phyloP scores from a whole-genome alignment of 805 yeast species.

The Wickerhamomyces subpelliculosus region DNA sequence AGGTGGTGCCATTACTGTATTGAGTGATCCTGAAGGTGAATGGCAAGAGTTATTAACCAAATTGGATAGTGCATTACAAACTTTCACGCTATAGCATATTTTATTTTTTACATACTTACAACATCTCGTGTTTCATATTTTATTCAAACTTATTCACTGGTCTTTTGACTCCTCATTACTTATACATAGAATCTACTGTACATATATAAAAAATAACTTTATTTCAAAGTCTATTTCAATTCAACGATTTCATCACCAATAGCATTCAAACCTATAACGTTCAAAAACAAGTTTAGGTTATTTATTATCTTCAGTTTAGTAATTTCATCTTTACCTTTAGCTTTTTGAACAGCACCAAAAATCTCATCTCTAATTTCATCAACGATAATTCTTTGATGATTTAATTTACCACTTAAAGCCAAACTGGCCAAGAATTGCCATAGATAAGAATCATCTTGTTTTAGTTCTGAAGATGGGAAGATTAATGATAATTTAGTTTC shows the following conservation, averaged over 20 bases:
- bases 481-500: constrained; percentile 71
- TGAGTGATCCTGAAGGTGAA: constrained; percentile 78
- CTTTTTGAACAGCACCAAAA: constrained; percentile 77
- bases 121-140: too few species aligned
- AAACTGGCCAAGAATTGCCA: constrained; percentile 97
- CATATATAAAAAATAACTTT: not conserved
- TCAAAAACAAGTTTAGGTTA: constrained; percentile 85
- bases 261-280: constrained; percentile 94
- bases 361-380: constrained; percentile 93
- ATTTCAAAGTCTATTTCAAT: constrained; percentile 31
- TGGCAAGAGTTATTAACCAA: constrained; percentile 89
- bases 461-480: constrained; percentile 65
- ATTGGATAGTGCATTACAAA: constrained; percentile 71
- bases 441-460: constrained; percentile 43
- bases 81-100: constrained; percentile 32
- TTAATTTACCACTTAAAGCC: constrained; percentile 82
- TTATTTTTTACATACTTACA: not conserved
- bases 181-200: too few species aligned
- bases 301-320: constrained; percentile 56
- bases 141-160: too few species aligned
- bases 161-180: too few species aligned
- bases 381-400: constrained; percentile 88
- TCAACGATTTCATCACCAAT: constrained; percentile 85
- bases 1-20: constrained; percentile 94
- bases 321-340: constrained; percentile 39